A percentile compares a stretch with the other conserved stretches of the same genome.
These are phyloP conservation scores for Dryas alaskensis DNA, from an alignment of 306 rosid species.

Conservation along the genomic window DNA sequence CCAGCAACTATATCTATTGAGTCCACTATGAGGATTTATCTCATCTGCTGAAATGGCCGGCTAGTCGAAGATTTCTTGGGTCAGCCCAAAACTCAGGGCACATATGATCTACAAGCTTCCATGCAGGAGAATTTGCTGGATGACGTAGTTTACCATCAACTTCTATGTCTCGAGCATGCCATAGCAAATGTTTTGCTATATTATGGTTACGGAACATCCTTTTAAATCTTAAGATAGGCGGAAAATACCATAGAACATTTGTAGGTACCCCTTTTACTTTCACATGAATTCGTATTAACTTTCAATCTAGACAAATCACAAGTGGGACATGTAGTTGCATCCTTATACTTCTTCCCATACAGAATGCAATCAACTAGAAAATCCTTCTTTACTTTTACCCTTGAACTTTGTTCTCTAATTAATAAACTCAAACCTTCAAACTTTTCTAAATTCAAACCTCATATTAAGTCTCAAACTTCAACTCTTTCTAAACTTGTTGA, in stretches of 20 bases:
- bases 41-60: neutral
- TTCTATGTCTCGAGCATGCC: neutral
- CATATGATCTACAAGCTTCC: neutral
- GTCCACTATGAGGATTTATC: neutral
- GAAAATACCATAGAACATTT: slow-evolving; percentile 2
- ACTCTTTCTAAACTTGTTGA: too few species aligned
- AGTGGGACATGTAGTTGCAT: neutral
- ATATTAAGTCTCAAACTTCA: too few species aligned
- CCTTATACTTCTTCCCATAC: neutral
- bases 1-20: slow-evolving; percentile 5
- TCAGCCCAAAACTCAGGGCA: neutral
- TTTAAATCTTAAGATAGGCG: neutral
- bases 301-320: neutral
- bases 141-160: neutral
- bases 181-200: neutral
- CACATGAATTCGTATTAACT: neutral
- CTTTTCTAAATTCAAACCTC: neutral
- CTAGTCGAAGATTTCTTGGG: neutral
- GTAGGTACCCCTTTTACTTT: neutral
- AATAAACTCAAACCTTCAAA: neutral
- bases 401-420: too few species aligned
- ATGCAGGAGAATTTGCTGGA: neutral
- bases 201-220: neutral
- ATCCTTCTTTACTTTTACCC: neutral
- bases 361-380: neutral